Conservation (phyloP, 495 filamentous ascomycete species). For the Gamarada debralockiae region DNA sequence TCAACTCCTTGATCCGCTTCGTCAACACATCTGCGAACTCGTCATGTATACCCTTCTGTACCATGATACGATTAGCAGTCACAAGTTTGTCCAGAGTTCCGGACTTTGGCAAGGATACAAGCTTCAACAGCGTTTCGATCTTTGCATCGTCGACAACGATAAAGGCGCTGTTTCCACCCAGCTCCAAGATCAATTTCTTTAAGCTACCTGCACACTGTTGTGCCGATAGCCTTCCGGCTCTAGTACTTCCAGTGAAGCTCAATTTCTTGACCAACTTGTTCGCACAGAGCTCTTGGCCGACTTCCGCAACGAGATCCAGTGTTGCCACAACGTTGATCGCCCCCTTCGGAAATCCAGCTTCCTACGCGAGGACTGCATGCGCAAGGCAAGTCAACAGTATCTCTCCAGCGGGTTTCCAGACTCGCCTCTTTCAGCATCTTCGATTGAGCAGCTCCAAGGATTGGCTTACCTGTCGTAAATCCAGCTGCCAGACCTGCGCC, state of each 20-base stretch:
- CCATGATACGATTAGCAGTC: constrained; percentile 79
- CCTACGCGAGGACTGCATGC: constrained; percentile 69
- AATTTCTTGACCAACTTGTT: constrained; percentile 70
- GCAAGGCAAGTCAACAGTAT: constrained; percentile 80
- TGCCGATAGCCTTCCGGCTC: constrained; percentile 78
- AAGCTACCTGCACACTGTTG: constrained; percentile 70
- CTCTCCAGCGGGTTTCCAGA: constrained; percentile 77
- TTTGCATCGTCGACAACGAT: constrained; percentile 90
- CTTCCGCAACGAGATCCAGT: constrained; percentile 59
- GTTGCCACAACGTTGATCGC: constrained; percentile 79
- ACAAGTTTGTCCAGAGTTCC: constrained; percentile 86
- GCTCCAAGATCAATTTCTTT: constrained; percentile 80
- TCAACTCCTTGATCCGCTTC: constrained; percentile 67
- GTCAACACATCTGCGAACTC: constrained; percentile 65
- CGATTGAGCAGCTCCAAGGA: too few species aligned
- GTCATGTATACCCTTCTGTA: constrained; percentile 75
- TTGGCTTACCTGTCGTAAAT: constrained; percentile 55
- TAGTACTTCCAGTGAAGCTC: constrained; percentile 82
- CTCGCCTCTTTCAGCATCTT: constrained; percentile 21
- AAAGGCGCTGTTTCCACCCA: constrained; percentile 87
- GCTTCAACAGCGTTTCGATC: constrained; percentile 71
- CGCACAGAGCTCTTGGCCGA: constrained; percentile 66
- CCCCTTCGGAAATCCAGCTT: constrained; percentile 77
- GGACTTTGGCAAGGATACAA: constrained; percentile 73
- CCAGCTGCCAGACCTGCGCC: constrained; percentile 34